Evolutionary conservation across 179 eudicot genomes (phyloP).

Genomic region (Silene vulgaris): DNA sequence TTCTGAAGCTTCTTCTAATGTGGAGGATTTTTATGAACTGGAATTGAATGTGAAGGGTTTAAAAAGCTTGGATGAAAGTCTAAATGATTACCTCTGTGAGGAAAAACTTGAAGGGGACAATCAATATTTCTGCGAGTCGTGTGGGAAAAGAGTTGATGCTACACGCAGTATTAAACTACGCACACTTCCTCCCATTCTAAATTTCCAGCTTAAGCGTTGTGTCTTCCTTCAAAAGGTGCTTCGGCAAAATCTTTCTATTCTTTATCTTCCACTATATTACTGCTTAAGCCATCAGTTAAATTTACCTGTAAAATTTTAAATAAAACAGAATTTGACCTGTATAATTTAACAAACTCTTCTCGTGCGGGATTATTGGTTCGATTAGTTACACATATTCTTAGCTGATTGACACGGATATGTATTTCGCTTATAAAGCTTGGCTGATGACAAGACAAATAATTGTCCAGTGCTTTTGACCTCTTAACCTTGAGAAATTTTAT

Average conservation of each 20-base stretch:
- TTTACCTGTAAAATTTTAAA: neutral
- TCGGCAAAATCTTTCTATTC: neutral
- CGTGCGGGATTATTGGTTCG: neutral
- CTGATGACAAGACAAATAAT: neutral
- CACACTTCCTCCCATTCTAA: constrained; percentile 73
- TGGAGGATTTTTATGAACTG: constrained; percentile 91
- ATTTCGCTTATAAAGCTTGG: neutral
- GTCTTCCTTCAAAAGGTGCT: constrained; percentile 89
- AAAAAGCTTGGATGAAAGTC: constrained; percentile 75
- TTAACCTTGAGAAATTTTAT: neutral
- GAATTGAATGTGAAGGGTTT: constrained; percentile 88
- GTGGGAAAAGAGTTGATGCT: constrained; percentile 82
- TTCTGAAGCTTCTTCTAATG: constrained; percentile 80
- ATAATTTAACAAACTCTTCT: neutral
- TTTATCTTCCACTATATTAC: neutral
- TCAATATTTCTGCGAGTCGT: constrained; percentile 77
- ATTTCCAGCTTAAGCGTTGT: constrained; percentile 96
- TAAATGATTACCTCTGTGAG: constrained; percentile 72
- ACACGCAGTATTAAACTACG: constrained; percentile 84
- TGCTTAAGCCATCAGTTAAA: neutral
- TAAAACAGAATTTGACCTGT: neutral
- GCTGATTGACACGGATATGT: neutral
- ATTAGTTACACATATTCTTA: neutral
- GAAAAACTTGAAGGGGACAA: constrained; percentile 96
- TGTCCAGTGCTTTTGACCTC: neutral